These are phyloP conservation scores for Extremus antarcticus DNA, from an alignment of 495 filamentous ascomycete genomes.

Conservation along the genomic window DNA sequence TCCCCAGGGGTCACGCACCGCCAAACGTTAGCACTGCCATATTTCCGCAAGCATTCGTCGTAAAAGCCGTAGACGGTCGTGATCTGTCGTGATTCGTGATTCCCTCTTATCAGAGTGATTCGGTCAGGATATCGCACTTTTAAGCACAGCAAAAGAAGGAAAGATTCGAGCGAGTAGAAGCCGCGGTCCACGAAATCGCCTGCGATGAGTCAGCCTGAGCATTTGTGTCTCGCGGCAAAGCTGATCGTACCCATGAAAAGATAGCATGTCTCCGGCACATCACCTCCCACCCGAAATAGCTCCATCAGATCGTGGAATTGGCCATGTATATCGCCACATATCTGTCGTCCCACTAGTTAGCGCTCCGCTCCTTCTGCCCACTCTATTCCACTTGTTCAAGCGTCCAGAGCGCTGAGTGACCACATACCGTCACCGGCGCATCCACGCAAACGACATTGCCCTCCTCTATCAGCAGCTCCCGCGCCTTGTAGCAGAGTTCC, in stretches of 20 bases:
- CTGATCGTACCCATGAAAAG: conserved; percentile 51
- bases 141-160: conserved; percentile 84
- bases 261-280: conserved; percentile 95
- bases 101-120: conserved; percentile 92
- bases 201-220: conserved; percentile 20
- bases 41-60: conserved; percentile 95
- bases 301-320: conserved; percentile 97
- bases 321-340: conserved; percentile 85
- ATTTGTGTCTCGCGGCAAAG: conserved; percentile 14
- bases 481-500: conserved; percentile 94
- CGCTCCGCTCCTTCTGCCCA: neutral
- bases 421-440: conserved; percentile 75
- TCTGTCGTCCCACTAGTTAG: conserved; percentile 34
- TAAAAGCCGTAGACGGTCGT: conserved; percentile 99
- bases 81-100: conserved; percentile 96
- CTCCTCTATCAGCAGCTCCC: conserved; percentile 94
- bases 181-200: conserved; percentile 96
- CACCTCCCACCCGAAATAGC: conserved; percentile 88
- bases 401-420: no score
- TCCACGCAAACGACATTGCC: conserved; percentile 94
- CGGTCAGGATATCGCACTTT: conserved; percentile 97
- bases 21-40: conserved; percentile 95
- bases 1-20: no score
- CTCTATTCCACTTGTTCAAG: no score
- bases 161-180: conserved; percentile 95